Evolutionary conservation across 306 rosid genomes (phyloP).

Genomic region (Arachis stenosperma): DNA sequence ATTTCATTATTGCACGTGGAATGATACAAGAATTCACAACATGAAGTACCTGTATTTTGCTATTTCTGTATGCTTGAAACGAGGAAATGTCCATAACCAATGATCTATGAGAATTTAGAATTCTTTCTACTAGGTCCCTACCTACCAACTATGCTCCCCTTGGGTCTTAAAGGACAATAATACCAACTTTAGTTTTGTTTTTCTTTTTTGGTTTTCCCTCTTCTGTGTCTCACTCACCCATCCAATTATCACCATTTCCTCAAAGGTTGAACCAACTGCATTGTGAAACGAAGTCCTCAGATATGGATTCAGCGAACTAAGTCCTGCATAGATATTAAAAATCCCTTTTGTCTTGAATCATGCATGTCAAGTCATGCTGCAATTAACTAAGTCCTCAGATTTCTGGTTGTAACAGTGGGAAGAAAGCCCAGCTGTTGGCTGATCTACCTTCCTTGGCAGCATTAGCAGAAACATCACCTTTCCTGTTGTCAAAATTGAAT

Average conservation of each 20-base stretch:
- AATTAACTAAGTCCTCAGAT: constrained; percentile 49
- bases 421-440: constrained; percentile 74
- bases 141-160: constrained; percentile 55
- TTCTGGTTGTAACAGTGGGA: constrained; percentile 78
- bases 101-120: constrained; percentile 54
- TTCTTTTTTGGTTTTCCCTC: neutral
- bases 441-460: constrained; percentile 63
- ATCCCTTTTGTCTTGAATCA: constrained; percentile 36
- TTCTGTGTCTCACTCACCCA: constrained; percentile 37
- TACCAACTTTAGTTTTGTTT: constrained; percentile 30
- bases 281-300: constrained; percentile 44
- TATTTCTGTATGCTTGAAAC: constrained; percentile 60
- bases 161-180: constrained; percentile 42
- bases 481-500: constrained; percentile 82
- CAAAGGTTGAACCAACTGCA: constrained; percentile 36
- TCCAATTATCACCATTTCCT: constrained; percentile 43
- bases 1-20: constrained; percentile 62
- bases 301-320: constrained; percentile 52
- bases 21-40: constrained; percentile 60
- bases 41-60: constrained; percentile 56
- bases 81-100: constrained; percentile 58
- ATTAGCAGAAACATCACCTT: constrained; percentile 59
- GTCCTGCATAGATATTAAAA: constrained; percentile 42
- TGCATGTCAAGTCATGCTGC: constrained; percentile 46
- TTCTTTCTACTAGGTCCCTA: constrained; percentile 60